Evolutionary conservation across 495 filamentous ascomycete species (phyloP).

Genomic region (Halenospora varia): DNA sequence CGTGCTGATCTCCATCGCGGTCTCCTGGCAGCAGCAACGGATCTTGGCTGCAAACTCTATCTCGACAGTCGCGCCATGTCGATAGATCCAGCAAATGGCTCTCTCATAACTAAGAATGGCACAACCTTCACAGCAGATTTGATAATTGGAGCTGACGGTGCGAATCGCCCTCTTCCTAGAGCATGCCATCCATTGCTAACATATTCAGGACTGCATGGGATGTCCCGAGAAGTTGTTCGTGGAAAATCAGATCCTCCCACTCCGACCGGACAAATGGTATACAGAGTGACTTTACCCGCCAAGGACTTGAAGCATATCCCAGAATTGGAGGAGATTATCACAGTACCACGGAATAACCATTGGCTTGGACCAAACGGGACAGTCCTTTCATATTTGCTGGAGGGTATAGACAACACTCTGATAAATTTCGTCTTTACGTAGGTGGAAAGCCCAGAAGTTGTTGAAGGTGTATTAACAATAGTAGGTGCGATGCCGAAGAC

Average conservation of each 20-base stretch:
- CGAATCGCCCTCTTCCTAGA: background rate
- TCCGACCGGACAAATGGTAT: conserved; percentile 65
- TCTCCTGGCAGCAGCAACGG: conserved; percentile 44
- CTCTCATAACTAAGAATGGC: conserved; percentile 30
- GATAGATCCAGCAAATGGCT: conserved; percentile 28
- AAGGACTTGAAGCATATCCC: conserved; percentile 46
- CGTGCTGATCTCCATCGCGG: conserved; percentile 55
- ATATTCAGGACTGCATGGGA: conserved; percentile 39
- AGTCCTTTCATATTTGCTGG: conserved; percentile 59
- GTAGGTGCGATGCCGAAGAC: conserved; percentile 16
- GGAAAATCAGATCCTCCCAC: conserved; percentile 38
- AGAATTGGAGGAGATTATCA: conserved; percentile 42
- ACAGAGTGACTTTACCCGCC: conserved; percentile 53
- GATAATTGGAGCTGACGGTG: conserved; percentile 54
- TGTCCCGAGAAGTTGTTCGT: conserved; percentile 44
- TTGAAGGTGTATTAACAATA: conserved; percentile 43
- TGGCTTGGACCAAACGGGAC: conserved; percentile 64
- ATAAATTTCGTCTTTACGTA: conserved; percentile 68
- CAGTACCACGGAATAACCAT: conserved; percentile 57
- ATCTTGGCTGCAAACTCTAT: conserved; percentile 46
- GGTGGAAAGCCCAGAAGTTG: conserved; percentile 58
- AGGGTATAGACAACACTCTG: conserved; percentile 45
- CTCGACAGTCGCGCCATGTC: conserved; percentile 38
- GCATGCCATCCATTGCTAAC: background rate
- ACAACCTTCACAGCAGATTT: conserved; percentile 41